These are phyloP conservation scores for Eimeria acervulina DNA, from an alignment of 169 alveolate genomes.

Conservation along the genomic window DNA sequence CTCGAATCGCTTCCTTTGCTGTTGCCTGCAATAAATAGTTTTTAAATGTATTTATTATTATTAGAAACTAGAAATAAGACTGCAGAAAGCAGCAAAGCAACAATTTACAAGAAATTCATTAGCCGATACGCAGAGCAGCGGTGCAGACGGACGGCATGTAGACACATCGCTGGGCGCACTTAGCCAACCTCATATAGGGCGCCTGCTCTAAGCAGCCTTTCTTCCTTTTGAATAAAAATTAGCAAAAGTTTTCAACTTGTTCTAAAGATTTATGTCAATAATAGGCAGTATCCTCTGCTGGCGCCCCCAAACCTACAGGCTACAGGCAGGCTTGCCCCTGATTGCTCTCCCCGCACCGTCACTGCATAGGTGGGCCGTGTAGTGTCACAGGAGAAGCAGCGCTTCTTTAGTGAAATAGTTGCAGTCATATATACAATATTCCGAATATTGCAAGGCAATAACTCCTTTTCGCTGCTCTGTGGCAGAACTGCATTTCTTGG, in stretches of 20 bases:
- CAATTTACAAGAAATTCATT: not conserved
- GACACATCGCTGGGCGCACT: not conserved
- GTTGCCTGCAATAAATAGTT: too few species aligned
- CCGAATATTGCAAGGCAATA: not conserved
- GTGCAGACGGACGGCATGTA: not conserved
- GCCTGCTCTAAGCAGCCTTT: not conserved
- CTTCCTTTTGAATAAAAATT: not conserved
- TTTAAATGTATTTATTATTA: not conserved
- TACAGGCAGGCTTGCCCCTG: not conserved
- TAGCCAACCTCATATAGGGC: not conserved
- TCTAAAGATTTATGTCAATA: not conserved
- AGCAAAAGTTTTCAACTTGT: not conserved
- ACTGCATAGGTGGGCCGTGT: not conserved
- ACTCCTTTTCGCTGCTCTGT: not conserved
- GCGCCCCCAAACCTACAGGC: not conserved
- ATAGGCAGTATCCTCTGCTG: not conserved
- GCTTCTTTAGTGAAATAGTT: not conserved
- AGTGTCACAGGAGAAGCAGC: not conserved
- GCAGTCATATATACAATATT: not conserved
- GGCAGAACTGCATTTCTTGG: not conserved
- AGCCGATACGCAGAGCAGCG: not conserved
- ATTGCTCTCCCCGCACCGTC: not conserved
- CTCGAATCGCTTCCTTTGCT: not conserved
- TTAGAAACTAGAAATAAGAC: not conserved
- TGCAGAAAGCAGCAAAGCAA: not conserved